Conservation (phyloP, 1,284 basidiomycete species). For the Agaricales sp. region DNA sequence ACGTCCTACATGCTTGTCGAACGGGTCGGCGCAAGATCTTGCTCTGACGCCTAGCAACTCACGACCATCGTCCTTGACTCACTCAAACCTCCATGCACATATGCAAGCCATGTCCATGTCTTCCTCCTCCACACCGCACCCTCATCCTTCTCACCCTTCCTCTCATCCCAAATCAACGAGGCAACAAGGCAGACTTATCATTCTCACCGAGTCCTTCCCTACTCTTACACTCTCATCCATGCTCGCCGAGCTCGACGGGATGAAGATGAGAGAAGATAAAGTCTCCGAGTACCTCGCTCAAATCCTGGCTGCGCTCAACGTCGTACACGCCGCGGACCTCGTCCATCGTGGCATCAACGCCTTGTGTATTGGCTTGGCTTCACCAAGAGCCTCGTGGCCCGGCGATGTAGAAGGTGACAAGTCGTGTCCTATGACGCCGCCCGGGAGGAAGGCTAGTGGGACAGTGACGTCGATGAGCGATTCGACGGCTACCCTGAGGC, state of each 20-base stretch:
- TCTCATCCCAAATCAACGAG: constrained; percentile 29
- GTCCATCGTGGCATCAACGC: constrained; percentile 56
- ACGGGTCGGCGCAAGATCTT: too few species aligned
- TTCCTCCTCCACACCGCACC: not conserved
- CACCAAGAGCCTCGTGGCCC: constrained; percentile 37
- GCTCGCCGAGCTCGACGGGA: constrained; percentile 52
- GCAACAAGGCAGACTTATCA: constrained; percentile 42
- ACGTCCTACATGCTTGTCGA: too few species aligned
- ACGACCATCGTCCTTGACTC: too few species aligned
- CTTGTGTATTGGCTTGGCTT: constrained; percentile 47
- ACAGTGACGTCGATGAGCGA: not conserved
- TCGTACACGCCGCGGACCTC: constrained; percentile 49
- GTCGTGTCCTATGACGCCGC: too few species aligned
- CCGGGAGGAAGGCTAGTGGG: too few species aligned
- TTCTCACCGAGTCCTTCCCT: constrained; percentile 59
- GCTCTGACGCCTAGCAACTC: not conserved
- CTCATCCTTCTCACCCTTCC: not conserved
- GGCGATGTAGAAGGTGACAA: too few species aligned
- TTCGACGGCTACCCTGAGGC: not conserved
- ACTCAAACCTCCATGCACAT: too few species aligned
- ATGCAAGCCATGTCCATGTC: too few species aligned
- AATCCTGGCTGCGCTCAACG: constrained; percentile 55
- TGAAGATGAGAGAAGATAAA: constrained; percentile 54
- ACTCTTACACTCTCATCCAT: constrained; percentile 55
- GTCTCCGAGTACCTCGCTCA: constrained; percentile 65